Percentiles rank a stretch among this genome's conserved stretches.
Evolutionary conservation across 371 early-diverging fungal genomes (phyloP).

Genomic region (Dichotomocladium elegans): DNA sequence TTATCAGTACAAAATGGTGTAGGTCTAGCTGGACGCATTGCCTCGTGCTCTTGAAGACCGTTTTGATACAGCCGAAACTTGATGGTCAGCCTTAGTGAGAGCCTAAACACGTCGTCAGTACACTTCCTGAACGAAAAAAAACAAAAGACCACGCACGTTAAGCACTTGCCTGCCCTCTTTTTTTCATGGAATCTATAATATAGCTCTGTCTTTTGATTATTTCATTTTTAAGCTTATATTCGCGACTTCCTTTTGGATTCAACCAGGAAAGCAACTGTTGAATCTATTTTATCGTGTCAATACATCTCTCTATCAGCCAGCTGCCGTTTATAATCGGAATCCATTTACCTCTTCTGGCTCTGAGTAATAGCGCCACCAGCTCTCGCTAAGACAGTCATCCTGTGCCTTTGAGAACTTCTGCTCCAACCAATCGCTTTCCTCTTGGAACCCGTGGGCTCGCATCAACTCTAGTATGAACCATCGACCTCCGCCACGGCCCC

Average conservation of each 20-base stretch:
- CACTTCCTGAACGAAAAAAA: neutral
- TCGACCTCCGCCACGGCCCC: slow-evolving; percentile 38
- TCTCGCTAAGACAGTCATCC: slow-evolving; percentile 1
- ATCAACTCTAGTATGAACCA: slow-evolving; percentile 38
- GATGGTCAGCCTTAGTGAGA: neutral
- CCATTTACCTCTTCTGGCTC: slow-evolving; percentile 41
- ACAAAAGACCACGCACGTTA: neutral
- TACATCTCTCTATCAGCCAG: neutral
- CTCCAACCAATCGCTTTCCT: slow-evolving; percentile 41
- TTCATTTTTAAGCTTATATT: slow-evolving; percentile 26
- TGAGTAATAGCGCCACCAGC: slow-evolving; percentile 50
- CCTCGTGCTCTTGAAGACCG: neutral
- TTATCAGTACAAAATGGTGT: too few species aligned
- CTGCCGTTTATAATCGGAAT: neutral
- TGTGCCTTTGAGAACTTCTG: slow-evolving; percentile 13
- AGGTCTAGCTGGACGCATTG: neutral
- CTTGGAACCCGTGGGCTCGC: slow-evolving; percentile 36
- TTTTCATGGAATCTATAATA: slow-evolving; percentile 39
- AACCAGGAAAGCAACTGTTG: slow-evolving; percentile 41
- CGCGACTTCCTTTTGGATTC: slow-evolving; percentile 43
- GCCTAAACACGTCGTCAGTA: too few species aligned
- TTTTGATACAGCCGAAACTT: neutral
- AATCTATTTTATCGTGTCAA: slow-evolving; percentile 17
- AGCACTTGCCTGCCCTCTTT: slow-evolving; percentile 18
- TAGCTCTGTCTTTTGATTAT: slow-evolving; percentile 30